A percentile compares a stretch with the other conserved stretches of the same genome.
These are phyloP conservation scores for Candida orba DNA, from an alignment of 805 yeast genomes.

Conservation along the genomic window DNA sequence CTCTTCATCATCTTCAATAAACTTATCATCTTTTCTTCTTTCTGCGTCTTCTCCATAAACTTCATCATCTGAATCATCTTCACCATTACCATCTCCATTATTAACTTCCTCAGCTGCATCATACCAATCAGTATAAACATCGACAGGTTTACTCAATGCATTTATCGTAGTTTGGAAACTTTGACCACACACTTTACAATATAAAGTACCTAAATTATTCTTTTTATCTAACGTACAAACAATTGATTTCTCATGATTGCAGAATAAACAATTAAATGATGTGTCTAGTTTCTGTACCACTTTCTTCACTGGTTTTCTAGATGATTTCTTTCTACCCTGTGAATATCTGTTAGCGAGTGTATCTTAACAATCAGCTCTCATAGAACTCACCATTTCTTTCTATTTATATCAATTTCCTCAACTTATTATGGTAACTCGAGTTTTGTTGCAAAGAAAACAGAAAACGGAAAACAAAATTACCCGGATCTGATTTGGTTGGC, in stretches of 20 bases:
- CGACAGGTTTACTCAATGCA: constrained; percentile 76
- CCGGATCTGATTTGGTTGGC: no score
- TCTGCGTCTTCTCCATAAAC: constrained; percentile 11
- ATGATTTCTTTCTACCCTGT: constrained; percentile 78
- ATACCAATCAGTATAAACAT: constrained; percentile 94
- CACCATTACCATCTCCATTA: constrained; percentile 30
- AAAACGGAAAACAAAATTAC: no score
- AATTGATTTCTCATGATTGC: constrained; percentile 92
- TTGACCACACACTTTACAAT: constrained; percentile 93
- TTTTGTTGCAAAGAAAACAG: no score
- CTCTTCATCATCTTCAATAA: constrained; percentile 22
- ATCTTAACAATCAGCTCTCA: neutral
- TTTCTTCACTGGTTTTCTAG: constrained; percentile 74
- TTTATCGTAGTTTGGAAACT: constrained; percentile 84
- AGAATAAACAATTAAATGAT: constrained; percentile 83
- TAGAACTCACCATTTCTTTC: constrained; percentile 10
- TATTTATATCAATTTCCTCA: no score
- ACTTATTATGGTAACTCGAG: no score
- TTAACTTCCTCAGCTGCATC: constrained; percentile 82
- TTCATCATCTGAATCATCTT: constrained; percentile 16
- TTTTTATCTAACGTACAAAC: constrained; percentile 84
- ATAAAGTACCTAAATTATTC: constrained; percentile 72
- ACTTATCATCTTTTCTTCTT: constrained; percentile 13
- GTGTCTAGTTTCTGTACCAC: constrained; percentile 75
- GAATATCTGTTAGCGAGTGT: constrained; percentile 1